phyloP scores from a whole-genome alignment of 371 early-diverging fungal species.

The Mortierella sp. region DNA sequence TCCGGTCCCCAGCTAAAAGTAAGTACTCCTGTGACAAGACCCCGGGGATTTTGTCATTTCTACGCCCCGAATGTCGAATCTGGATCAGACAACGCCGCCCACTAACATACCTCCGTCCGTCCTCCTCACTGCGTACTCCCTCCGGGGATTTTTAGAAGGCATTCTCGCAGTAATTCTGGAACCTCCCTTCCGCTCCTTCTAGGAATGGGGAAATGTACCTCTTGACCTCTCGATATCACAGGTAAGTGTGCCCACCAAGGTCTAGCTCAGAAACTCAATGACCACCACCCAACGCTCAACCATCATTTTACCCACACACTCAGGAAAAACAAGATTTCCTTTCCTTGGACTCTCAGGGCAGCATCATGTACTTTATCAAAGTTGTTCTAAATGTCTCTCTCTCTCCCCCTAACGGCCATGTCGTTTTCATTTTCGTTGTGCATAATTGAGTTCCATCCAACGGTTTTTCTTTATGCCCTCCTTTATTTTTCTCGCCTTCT shows the following conservation, averaged over 20 bases:
- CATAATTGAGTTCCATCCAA: background rate
- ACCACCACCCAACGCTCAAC: background rate
- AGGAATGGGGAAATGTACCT: background rate
- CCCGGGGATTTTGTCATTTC: too few relatives aligned
- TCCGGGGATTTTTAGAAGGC: background rate
- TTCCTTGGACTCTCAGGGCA: too few relatives aligned
- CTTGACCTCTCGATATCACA: too few relatives aligned
- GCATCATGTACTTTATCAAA: too few relatives aligned
- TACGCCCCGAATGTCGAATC: background rate
- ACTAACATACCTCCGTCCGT: too few relatives aligned
- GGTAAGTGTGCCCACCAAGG: background rate
- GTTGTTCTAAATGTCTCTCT: background rate
- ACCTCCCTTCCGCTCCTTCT: background rate
- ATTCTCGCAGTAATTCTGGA: background rate
- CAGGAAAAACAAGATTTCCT: too few relatives aligned
- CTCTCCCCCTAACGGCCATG: background rate
- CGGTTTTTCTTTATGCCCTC: background rate
- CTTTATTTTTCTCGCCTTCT: slow-evolving; percentile 6
- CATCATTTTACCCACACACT: too few relatives aligned
- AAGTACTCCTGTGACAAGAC: too few relatives aligned
- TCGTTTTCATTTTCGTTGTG: too few relatives aligned
- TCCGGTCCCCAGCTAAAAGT: too few relatives aligned
- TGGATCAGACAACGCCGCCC: background rate
- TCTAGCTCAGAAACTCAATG: background rate
- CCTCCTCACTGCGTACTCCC: background rate